Percentiles rank a stretch among this genome's conserved stretches.
Conservation (phyloP, 169 alveolate genomes). For the Plasmodium gallinaceum region DNA sequence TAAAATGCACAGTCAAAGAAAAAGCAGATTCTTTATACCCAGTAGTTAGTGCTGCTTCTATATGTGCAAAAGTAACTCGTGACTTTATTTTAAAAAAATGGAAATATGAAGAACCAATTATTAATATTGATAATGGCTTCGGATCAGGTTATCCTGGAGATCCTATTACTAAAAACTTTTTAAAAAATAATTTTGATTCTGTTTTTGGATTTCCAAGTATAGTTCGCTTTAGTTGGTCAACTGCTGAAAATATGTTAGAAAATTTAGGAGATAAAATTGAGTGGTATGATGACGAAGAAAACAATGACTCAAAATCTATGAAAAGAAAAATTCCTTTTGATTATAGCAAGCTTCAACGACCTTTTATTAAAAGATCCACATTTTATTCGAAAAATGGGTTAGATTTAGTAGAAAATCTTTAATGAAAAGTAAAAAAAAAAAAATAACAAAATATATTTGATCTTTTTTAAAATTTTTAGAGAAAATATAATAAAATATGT, state of each 20-base stretch:
- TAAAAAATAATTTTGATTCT: constrained; percentile 89
- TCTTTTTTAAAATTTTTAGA: no score
- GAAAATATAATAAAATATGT: no score
- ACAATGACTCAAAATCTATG: constrained; percentile 54
- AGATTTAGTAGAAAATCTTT: constrained; percentile 60
- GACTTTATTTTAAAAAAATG: constrained; percentile 88
- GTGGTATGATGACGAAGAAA: constrained; percentile 87
- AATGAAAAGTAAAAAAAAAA: neutral
- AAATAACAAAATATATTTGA: neutral
- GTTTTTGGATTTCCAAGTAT: constrained; percentile 95
- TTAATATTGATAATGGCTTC: constrained; percentile 86
- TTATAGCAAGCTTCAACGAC: constrained; percentile 51
- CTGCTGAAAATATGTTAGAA: constrained; percentile 88
- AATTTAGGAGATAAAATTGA: constrained; percentile 83
- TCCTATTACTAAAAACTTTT: constrained; percentile 93
- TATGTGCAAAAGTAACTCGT: constrained; percentile 97
- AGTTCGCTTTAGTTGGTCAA: constrained; percentile 92
- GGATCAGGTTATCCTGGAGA: constrained; percentile 94
- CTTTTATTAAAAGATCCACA: constrained; percentile 40
- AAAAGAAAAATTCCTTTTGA: constrained; percentile 75
- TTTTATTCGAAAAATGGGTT: constrained; percentile 63
- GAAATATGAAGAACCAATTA: constrained; percentile 77
- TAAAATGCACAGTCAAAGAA: constrained; percentile 89
- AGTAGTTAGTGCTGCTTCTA: constrained; percentile 98
- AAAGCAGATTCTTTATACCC: constrained; percentile 97